Evolutionary conservation across 2,329 filamentous ascomycete genomes (phyloP).

Genomic region (Pseudogymnoascus sp.): DNA sequence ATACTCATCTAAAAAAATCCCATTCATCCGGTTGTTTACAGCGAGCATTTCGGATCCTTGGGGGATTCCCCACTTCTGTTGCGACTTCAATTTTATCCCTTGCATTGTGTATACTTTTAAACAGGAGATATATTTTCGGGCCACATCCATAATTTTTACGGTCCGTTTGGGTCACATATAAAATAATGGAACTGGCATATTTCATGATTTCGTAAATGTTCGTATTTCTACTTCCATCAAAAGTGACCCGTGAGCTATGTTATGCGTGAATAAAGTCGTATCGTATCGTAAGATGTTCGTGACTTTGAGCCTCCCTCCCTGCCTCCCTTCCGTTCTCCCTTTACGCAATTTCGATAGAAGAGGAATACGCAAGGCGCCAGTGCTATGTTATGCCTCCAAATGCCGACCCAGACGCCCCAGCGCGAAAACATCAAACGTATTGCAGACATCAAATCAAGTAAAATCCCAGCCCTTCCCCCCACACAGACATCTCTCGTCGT

Average conservation of each 20-base stretch:
- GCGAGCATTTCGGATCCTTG: constrained; percentile 9
- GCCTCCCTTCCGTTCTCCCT: not conserved
- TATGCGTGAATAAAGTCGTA: constrained; percentile 5
- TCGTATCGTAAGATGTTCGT: not conserved
- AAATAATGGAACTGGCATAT: constrained; percentile 2
- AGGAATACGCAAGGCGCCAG: not conserved
- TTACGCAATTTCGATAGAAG: not conserved
- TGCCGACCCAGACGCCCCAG: not conserved
- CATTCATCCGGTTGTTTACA: constrained; percentile 3
- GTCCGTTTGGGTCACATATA: constrained; percentile 4
- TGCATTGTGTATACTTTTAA: constrained; percentile 6
- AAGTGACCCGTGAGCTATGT: constrained; percentile 9
- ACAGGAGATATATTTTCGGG: constrained; percentile 10
- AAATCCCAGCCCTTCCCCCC: not conserved
- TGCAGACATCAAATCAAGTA: constrained; percentile 4
- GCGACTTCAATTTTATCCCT: constrained; percentile 7
- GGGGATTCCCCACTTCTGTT: not conserved
- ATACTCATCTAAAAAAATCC: not conserved
- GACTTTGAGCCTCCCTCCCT: not conserved
- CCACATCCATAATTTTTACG: constrained; percentile 10
- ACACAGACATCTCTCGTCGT: not conserved
- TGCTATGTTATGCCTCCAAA: not conserved
- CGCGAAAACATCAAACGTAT: not conserved
- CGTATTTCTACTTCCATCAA: not conserved
- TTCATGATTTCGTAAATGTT: constrained; percentile 5